A percentile compares a stretch with the other conserved stretches of the same genome.
phyloP scores from a whole-genome alignment of 2,329 filamentous ascomycete genomes.

The Apiospora koreana region DNA sequence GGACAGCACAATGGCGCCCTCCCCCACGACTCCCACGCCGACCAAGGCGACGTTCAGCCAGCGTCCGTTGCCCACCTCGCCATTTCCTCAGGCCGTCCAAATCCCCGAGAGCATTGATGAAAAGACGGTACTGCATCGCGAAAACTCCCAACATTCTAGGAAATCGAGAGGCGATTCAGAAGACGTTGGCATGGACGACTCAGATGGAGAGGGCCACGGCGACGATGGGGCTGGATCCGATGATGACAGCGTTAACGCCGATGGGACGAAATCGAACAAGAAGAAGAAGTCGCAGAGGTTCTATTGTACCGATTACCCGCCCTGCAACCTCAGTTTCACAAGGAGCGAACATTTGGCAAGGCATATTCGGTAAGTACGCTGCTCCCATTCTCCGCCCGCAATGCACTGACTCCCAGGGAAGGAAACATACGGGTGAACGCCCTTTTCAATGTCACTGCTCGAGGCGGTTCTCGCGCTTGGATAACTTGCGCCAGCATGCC shows the following conservation, averaged over 20 bases:
- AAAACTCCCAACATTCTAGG: constrained; percentile 61
- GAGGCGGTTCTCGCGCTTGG: constrained; percentile 86
- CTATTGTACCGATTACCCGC: constrained; percentile 93
- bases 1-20: constrained; percentile 25
- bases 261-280: constrained; percentile 72
- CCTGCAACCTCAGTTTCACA: constrained; percentile 92
- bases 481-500: constrained; percentile 94
- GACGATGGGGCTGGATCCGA: constrained; percentile 61
- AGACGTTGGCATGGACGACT: constrained; percentile 77
- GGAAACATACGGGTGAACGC: constrained; percentile 96
- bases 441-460: constrained; percentile 97
- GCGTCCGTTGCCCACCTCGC: constrained; percentile 53
- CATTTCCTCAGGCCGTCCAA: constrained; percentile 52
- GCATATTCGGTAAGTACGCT: constrained; percentile 74
- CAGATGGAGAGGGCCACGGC: constrained; percentile 61
- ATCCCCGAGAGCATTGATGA: constrained; percentile 48
- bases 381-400: constrained; percentile 9
- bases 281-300: constrained; percentile 98
- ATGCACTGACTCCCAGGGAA: constrained; percentile 38
- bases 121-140: constrained; percentile 46
- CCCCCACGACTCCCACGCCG: constrained; percentile 54
- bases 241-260: constrained; percentile 63
- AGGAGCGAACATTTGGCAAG: constrained; percentile 92
- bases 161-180: constrained; percentile 61
- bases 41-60: constrained; percentile 61